Evolutionary conservation across 179 eudicot genomes (phyloP), one percentile per base, ranked within the genome.

Genomic region (Spinacia oleracea): DNA sequence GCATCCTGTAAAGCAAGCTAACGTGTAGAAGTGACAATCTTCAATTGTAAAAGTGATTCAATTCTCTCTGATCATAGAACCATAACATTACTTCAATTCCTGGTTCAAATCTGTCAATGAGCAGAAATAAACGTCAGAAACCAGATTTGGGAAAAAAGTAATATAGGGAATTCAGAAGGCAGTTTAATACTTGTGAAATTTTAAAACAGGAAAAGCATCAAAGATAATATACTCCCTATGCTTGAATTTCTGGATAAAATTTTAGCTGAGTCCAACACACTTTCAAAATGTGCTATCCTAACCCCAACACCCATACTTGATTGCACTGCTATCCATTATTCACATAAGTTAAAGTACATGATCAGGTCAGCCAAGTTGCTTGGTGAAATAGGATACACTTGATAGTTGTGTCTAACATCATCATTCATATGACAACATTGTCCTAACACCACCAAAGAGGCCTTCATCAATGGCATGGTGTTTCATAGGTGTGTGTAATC

Each of bases 31-130:
- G 4, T 34, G 72, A 73, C n/a, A 9, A 68, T 40, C 69, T 32
- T 74, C 58, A 40, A 68, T 2, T 9, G 35, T 18, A 51, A 21
- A 55, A 55, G 42, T 56, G 25, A 38, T n/a, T 45, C 68, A 59
- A 38, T 20, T 51, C 32, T 51, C 40, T 40, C 31, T 4, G 43
- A 73, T 38, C 66, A 48, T 14, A 38, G 15, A 74, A 48, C n/a
- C 58, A 58, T 21, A 56, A 55, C 20, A 63, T 56, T 32, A 23
- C 78, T 69, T 35, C 23, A 34, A 75, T 9, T 38, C 27, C 46
- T 6, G 69, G 42, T 59, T 46, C 42, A 58, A 45, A 69, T 45
- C 83, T 75, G 79, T n/a, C 48, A 56, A 66, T 1, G 6, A 15
- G 45, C 48, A 58, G 71, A 68, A 56, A 69, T 4, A 45, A 25